Evolutionary conservation across 331 rosid species (phyloP).

Genomic region (Dryas integrifolia): DNA sequence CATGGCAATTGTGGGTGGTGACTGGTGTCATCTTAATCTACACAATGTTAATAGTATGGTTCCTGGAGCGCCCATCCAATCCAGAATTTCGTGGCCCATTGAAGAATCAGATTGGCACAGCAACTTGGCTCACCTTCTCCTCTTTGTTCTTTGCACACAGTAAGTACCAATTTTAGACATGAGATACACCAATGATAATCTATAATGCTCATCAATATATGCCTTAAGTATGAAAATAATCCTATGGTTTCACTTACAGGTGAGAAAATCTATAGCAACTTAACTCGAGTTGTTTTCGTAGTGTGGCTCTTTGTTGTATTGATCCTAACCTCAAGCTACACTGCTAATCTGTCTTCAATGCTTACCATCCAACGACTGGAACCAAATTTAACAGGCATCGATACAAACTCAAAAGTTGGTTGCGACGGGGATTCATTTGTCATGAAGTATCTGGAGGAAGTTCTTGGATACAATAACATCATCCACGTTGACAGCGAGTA

Average conservation of each 20-base stretch:
- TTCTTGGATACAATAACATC: constrained; percentile 39
- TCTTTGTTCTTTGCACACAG: constrained; percentile 74
- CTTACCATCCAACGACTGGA: constrained; percentile 48
- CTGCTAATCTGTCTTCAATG: constrained; percentile 73
- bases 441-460: constrained; percentile 33
- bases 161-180: constrained; percentile 31
- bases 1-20: constrained; percentile 53
- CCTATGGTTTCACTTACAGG: constrained; percentile 36
- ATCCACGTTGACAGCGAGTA: constrained; percentile 15
- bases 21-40: constrained; percentile 38
- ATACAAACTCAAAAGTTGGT: constrained; percentile 47
- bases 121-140: constrained; percentile 68
- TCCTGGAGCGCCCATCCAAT: constrained; percentile 44
- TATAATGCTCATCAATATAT: not conserved
- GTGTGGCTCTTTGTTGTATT: constrained; percentile 60
- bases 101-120: constrained; percentile 52
- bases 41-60: constrained; percentile 55
- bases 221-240: not conserved
- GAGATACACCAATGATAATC: no score
- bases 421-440: constrained; percentile 53
- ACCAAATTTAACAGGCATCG: constrained; percentile 38
- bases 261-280: constrained; percentile 42
- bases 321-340: constrained; percentile 62
- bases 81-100: constrained; percentile 49
- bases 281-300: constrained; percentile 39